Base-by-base conservation (phyloP, 352 stramenopile genomes). In the Lagenidium sp. region DNA sequence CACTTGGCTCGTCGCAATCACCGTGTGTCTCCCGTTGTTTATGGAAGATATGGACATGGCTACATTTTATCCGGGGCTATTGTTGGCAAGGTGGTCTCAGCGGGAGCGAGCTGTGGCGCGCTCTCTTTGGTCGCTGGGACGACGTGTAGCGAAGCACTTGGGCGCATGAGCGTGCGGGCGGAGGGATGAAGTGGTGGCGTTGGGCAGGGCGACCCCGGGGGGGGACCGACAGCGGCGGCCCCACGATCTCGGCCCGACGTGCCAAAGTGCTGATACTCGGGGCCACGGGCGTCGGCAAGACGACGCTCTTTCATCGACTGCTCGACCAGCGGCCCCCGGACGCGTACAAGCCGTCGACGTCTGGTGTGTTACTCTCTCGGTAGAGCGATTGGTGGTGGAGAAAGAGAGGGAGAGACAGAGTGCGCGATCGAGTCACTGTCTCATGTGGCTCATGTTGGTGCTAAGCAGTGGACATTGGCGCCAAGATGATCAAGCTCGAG, bases 201-300 rank as follows among this genome's bases (percentile, higher is more conserved):
- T n/a, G n/a, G n/a, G n/a, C n/a, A n/a, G n/a, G n/a, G n/a, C n/a
- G n/a, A n/a, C n/a, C n/a, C n/a, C n/a, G n/a, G n/a, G n/a, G n/a
- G n/a, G n/a, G n/a, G n/a, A n/a, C n/a, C n/a, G n/a, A n/a, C n/a
- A n/a, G n/a, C n/a, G n/a, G n/a, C n/a, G n/a, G n/a, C n/a, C n/a
- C n/a, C n/a, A n/a, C n/a, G n/a, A n/a, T n/a, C n/a, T n/a, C n/a
- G n/a, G n/a, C n/a, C n/a, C 32, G 4, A n/a, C 36, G 37, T 25
- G 6, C 70, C 41, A 85, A 85, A 46, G 47, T 85, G 15, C 46
- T 78, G 35, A 6, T 85, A 19, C 44, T 81, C 1, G 72, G 72
- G 2, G 53, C 54, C 2, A 49, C 44, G 0, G 55, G 40, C 0
- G 72, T 69, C 20, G 72, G 72, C 12, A 85, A 82, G 45, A 81